A percentile compares a stretch with the other conserved stretches of the same genome.
Evolutionary conservation across 2,329 filamentous ascomycete species (phyloP).

Genomic region (Penicillium aurantiogriseum): DNA sequence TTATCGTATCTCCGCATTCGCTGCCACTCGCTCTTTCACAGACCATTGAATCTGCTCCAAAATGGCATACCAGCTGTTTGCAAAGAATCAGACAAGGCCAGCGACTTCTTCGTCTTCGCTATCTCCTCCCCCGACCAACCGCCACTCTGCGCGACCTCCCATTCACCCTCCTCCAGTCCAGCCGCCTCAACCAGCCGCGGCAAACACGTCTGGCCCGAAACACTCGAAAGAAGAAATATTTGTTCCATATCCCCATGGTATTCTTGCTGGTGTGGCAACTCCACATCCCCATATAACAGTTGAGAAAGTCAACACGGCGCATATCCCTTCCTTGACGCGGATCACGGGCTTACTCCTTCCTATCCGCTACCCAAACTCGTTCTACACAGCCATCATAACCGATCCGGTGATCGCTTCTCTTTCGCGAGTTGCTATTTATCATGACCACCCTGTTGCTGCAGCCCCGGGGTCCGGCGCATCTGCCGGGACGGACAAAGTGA

Average conservation of each 20-base stretch:
- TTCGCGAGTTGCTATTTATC: slow-evolving; percentile 61
- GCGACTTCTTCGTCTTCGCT: slow-evolving; percentile 23
- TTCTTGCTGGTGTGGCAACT: slow-evolving; percentile 30
- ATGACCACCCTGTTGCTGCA: slow-evolving; percentile 44
- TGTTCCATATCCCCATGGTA: slow-evolving; percentile 33
- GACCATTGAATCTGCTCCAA: slow-evolving; percentile 4
- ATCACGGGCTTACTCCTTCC: slow-evolving; percentile 60
- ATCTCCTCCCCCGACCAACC: slow-evolving; percentile 18
- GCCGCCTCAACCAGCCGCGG: slow-evolving; percentile 24
- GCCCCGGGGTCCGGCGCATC: slow-evolving; percentile 20
- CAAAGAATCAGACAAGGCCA: slow-evolving; percentile 30
- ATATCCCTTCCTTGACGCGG: slow-evolving; percentile 56
- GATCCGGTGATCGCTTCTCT: slow-evolving; percentile 54
- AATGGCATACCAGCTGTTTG: slow-evolving; percentile 42
- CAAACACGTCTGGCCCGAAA: slow-evolving; percentile 26
- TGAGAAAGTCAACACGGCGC: slow-evolving; percentile 51
- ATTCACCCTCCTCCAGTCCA: slow-evolving; percentile 34
- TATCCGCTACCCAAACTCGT: slow-evolving; percentile 59
- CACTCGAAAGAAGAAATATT: slow-evolving; percentile 27
- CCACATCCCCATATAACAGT: slow-evolving; percentile 53
- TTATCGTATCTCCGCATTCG: slow-evolving; percentile 40
- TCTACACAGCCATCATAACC: slow-evolving; percentile 60
- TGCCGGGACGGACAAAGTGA: slow-evolving; percentile 43
- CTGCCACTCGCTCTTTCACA: slow-evolving; percentile 4
- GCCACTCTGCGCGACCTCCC: slow-evolving; percentile 25